Evolutionary conservation across 257 asterid species (phyloP).

Genomic region (Ilex asprella): DNA sequence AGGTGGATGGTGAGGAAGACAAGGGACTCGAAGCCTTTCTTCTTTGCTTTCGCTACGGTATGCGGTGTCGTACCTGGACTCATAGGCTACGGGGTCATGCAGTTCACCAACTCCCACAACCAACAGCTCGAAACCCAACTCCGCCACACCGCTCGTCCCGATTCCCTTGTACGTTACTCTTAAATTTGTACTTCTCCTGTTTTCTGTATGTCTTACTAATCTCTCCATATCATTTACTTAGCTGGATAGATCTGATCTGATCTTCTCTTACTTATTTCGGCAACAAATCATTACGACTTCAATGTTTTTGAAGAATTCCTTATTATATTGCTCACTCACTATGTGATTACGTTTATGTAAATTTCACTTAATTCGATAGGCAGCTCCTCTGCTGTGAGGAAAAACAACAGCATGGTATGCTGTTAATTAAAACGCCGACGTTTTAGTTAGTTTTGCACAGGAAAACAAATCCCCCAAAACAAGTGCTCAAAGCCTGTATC

Average conservation of each 20-base stretch:
- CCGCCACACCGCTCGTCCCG: constrained; percentile 73
- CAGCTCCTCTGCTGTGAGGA: neutral
- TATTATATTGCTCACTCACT: too few relatives aligned
- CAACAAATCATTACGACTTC: too few relatives aligned
- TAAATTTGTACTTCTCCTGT: neutral
- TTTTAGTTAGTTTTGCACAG: too few relatives aligned
- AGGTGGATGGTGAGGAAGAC: constrained; percentile 79
- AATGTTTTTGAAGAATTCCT: too few relatives aligned
- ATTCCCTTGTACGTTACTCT: constrained; percentile 40
- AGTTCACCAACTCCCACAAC: constrained; percentile 48
- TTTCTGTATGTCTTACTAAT: neutral
- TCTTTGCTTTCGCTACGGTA: constrained; percentile 74
- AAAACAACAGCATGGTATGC: too few relatives aligned
- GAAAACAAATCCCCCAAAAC: too few relatives aligned
- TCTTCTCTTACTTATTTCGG: too few relatives aligned
- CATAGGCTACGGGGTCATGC: constrained; percentile 79
- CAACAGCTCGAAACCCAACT: constrained; percentile 87
- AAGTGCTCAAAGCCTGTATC: too few relatives aligned
- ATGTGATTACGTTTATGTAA: neutral
- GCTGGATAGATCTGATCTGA: neutral
- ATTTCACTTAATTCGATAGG: neutral
- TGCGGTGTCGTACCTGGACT: constrained; percentile 92
- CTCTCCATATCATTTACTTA: neutral
- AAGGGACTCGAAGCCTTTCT: constrained; percentile 80
- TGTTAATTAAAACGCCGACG: too few relatives aligned